Base-by-base conservation (phyloP, 2,329 filamentous ascomycete genomes). In the Phialemoniopsis sp. region DNA sequence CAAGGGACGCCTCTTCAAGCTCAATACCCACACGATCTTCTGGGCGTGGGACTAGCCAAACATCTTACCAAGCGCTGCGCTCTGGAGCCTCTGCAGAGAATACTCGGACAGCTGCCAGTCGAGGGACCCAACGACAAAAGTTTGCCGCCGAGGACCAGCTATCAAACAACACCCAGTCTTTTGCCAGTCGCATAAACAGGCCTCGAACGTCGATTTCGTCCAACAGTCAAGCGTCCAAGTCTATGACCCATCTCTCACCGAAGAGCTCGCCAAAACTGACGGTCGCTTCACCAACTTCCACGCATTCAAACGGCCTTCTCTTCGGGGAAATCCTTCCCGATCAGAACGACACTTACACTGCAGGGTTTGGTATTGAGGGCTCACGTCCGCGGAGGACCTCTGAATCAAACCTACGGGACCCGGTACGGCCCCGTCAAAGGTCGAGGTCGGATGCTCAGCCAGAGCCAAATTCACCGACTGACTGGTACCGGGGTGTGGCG, bases 301-400 rank as follows among this genome's bases (percentile, higher is more conserved):
- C 56, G 52, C 58, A 59, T 45, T 49, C 66, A 35, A 68, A 71
- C 39, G 73, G 73, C 45, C 76, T 87, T 29, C 64, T 90, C 15
- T 91, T 91, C 63, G 87, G 87, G 29, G 87, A 90, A 59, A 75
- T 90, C 48, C 64, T 80, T 19, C 73, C 78, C n/a, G 69, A 78
- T 29, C 71, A 78, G 48, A 70, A 68, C 50, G 69, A 76, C 48
- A 55, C 69, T 18, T 60, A 68, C 15, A 64, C 72, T 36, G 65
- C 70, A 37, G 80, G 78, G 5, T 80, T 79, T 62, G 82, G 82
- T 37, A 85, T 85, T 46, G 67, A 74, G 43, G 58, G 61, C 28
- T 53, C 66, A 36, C 65, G 73, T 37, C 67, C 70, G 43, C 70
- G 83, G 46, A 74, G 83, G 59, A 82, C 82, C 16, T 87, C 85